Evolutionary conservation across 192 early-diverging fungal species (phyloP).

Genomic region (Chytriomyces sp.): DNA sequence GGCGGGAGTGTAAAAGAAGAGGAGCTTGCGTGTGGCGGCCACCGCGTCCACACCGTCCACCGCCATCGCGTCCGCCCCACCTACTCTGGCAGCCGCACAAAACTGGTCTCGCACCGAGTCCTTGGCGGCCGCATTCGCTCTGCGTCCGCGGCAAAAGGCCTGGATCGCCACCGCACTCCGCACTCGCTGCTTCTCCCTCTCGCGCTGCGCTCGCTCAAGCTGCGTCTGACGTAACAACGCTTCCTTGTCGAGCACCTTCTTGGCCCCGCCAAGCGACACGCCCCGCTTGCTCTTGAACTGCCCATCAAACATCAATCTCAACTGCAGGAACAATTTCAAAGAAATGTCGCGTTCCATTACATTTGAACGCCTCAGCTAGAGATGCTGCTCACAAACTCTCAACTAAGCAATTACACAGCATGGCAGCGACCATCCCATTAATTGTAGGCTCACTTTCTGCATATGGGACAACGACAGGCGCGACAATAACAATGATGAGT

Average conservation of each 20-base stretch:
- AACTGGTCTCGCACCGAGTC: background rate
- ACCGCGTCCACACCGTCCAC: background rate
- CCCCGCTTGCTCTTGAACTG: background rate
- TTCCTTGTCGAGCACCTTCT: constrained; percentile 62
- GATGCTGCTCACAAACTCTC: no score
- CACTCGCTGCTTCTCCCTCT: constrained; percentile 62
- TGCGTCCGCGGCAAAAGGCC: constrained; percentile 36
- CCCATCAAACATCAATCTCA: background rate
- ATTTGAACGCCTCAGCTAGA: no score
- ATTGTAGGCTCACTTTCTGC: no score
- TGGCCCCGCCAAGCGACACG: constrained; percentile 66
- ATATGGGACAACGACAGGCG: no score
- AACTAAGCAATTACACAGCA: no score
- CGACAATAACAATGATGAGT: no score
- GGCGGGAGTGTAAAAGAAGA: background rate
- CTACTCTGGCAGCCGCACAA: background rate
- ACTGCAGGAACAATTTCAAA: background rate
- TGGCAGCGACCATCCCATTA: no score
- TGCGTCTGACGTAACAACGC: constrained; percentile 70
- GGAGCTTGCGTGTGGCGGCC: background rate
- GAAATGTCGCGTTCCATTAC: no score
- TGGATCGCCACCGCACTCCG: constrained; percentile 69
- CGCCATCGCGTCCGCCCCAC: background rate
- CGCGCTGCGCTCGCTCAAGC: constrained; percentile 70
- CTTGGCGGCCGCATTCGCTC: background rate